Evolutionary conservation across 768 basidiomycete genomes (phyloP).

Genomic region (Trametes meyenii): DNA sequence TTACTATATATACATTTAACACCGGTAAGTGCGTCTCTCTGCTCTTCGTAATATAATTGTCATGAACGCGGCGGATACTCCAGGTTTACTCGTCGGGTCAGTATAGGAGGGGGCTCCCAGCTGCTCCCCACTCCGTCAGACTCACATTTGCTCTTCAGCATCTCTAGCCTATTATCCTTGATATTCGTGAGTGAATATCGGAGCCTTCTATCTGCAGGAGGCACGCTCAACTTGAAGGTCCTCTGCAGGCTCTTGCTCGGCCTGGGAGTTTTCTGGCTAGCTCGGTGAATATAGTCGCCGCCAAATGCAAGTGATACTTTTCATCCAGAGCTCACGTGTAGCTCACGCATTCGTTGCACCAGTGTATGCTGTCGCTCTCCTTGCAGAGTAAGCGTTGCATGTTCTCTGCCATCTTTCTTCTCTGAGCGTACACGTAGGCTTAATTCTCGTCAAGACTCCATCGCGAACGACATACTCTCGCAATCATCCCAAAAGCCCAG

Average conservation of each 20-base stretch:
- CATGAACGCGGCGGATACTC: not conserved
- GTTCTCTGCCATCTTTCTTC: not conserved
- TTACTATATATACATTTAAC: not conserved
- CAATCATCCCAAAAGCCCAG: not conserved
- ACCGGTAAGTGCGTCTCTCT: not conserved
- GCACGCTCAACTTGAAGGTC: too few relatives aligned
- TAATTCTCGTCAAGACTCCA: not conserved
- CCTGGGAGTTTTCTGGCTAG: not conserved
- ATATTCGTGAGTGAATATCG: not conserved
- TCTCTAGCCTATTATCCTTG: constrained; percentile 2
- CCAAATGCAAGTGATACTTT: not conserved
- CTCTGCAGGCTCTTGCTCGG: not conserved
- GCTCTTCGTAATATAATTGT: not conserved
- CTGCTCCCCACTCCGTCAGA: not conserved
- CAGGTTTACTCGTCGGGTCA: constrained; percentile 1
- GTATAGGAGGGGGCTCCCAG: not conserved
- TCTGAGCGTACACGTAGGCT: not conserved
- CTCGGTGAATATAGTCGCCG: constrained; percentile 6
- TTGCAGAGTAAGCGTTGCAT: not conserved
- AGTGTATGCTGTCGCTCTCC: constrained; percentile 12
- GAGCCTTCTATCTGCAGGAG: too few relatives aligned
- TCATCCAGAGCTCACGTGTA: fast-evolving
- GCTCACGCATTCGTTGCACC: not conserved
- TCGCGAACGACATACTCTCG: not conserved
- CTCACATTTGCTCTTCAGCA: not conserved